These are phyloP conservation scores for Fonsecaea monophora DNA, from an alignment of 2,329 filamentous ascomycete genomes.

Conservation along the genomic window DNA sequence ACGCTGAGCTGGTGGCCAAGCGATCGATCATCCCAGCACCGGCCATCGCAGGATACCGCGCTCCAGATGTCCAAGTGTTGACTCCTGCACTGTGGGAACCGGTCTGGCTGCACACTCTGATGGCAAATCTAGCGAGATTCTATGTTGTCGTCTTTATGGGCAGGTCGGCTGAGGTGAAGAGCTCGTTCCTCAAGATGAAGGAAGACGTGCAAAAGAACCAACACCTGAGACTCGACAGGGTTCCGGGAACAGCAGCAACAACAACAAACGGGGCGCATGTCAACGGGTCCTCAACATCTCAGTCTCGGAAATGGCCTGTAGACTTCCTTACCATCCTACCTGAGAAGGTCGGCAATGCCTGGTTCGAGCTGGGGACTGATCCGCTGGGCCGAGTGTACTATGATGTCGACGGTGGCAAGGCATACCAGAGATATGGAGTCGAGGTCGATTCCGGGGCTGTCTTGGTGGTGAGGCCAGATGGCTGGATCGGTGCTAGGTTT, in stretches of 20 bases:
- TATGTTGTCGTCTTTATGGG: slow-evolving; percentile 40
- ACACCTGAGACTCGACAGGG: slow-evolving; percentile 57
- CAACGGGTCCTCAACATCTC: slow-evolving; percentile 23
- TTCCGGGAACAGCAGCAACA: slow-evolving; percentile 6
- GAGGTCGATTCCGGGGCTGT: slow-evolving; percentile 32
- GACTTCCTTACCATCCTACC: slow-evolving; percentile 42
- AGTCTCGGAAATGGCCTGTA: slow-evolving; percentile 29
- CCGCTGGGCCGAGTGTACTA: slow-evolving; percentile 48
- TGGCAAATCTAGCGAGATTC: slow-evolving; percentile 40
- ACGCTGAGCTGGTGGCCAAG: slow-evolving; percentile 21
- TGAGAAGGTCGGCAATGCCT: slow-evolving; percentile 45
- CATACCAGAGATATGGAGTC: slow-evolving; percentile 45
- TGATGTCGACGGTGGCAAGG: slow-evolving; percentile 42
- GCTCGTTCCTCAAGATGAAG: slow-evolving; percentile 70
- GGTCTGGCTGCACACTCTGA: slow-evolving; percentile 38
- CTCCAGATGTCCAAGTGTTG: slow-evolving; percentile 39
- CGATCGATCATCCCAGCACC: slow-evolving; percentile 35
- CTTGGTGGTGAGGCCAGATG: slow-evolving; percentile 37
- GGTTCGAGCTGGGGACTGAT: slow-evolving; percentile 46
- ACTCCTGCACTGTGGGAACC: slow-evolving; percentile 39
- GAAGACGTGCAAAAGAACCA: slow-evolving; percentile 83
- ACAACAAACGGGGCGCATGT: slow-evolving; percentile 21
- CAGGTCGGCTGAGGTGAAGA: slow-evolving; percentile 24
- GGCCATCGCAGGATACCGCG: slow-evolving; percentile 39
- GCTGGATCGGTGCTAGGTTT: slow-evolving; percentile 36